These are phyloP conservation scores for Pichia sp. DNA, from an alignment of 1,139 yeast genomes.

Conservation along the genomic window DNA sequence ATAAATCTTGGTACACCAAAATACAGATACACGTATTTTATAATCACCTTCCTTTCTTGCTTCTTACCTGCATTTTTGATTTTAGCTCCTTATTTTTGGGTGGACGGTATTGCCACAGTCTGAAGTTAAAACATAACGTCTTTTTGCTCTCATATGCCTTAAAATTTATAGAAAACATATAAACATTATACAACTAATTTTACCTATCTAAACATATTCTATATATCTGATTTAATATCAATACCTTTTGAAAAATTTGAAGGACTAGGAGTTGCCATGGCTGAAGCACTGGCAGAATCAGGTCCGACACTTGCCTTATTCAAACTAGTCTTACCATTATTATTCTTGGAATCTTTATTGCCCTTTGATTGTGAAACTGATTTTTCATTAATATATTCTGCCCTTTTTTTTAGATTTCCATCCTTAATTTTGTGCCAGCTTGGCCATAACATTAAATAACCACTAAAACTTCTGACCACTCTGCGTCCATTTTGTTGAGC, in stretches of 20 bases:
- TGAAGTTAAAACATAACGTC: no score
- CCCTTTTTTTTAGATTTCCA: constrained; percentile 6
- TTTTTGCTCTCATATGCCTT: no score
- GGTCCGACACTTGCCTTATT: background rate
- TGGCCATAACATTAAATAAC: constrained; percentile 14
- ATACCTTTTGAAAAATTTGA: background rate
- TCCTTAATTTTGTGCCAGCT: constrained; percentile 12
- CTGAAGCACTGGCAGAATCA: background rate
- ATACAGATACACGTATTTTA: constrained; percentile 3
- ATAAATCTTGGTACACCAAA: constrained; percentile 29
- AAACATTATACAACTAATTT: no score
- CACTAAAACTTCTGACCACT: constrained; percentile 15
- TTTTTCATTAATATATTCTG: constrained; percentile 4
- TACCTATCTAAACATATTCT: no score
- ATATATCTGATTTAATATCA: background rate
- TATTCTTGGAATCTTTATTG: background rate
- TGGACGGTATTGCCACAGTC: no score
- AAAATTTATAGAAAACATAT: no score
- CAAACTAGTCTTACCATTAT: background rate
- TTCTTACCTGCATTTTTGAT: no score
- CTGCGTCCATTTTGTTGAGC: constrained; percentile 6
- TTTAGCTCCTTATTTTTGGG: no score
- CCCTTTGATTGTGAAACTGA: constrained; percentile 2
- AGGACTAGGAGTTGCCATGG: background rate
- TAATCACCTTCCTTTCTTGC: no score